Evolutionary conservation across 805 yeast genomes (phyloP), one percentile per base, ranked within the genome.

Genomic region (Komagataella kurtzmanii): DNA sequence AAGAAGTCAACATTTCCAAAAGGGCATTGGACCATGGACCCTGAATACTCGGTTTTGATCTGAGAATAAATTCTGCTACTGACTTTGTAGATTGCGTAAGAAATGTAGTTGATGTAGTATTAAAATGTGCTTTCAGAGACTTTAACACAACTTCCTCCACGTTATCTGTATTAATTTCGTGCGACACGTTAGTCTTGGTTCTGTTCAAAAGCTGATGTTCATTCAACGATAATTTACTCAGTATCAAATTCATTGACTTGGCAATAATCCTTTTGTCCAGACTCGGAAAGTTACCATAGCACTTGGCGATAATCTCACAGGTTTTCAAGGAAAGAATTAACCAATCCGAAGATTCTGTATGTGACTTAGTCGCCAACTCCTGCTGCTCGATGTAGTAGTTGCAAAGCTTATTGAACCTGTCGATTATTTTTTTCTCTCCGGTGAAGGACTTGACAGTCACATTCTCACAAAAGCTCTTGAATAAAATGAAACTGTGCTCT

Each of bases 81-180:
- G 80, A 73, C 18, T 66, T 68, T 0, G 88, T 76, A 17, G 85
- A 73, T 19, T 73, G 64, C 45, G 76, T 71, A 45, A 89, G 70
- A 62, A 85, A 89, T 44, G 73, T 74, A 4, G 82, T 69, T 47
- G 81, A 76, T 1, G 77, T 68, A 1, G 93, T 79, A 57, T 80
- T 79, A 62, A 87, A 88, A 52, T 81, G 75, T 1, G 79, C 63
- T 50, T 74, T 75, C 55, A 90, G 68, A 0, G 87, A 75, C 7
- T 61, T 54, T 23, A 52, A 47, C 5, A 54, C 53, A 23, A 52
- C 57, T 7, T 44, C 54, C 7, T 53, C 49, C 18, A 63, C 56
- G 2, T 65, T 59, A 8, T 53, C 48, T 1, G 54, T 56, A 7
- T 56, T 58, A 5, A 12, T 19, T 43, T 23, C 52, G 49, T 18